Evolutionary conservation across 805 yeast species (phyloP).

Genomic region (Yueomyces sp.): DNA sequence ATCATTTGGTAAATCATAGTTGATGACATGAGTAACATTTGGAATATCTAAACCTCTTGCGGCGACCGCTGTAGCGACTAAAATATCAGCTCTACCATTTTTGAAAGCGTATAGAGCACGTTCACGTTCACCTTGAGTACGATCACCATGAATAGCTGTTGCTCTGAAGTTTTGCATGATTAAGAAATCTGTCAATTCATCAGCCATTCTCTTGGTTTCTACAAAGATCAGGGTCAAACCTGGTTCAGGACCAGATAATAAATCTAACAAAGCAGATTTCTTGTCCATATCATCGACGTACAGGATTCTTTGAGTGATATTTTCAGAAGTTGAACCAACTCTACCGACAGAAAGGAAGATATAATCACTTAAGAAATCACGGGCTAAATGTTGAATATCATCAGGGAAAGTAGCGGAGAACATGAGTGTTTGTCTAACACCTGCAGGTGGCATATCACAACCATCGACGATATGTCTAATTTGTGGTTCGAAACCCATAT

Average conservation of each 20-base stretch:
- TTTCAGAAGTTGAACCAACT: constrained; percentile 98
- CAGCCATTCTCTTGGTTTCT: constrained; percentile 98
- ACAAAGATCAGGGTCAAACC: constrained; percentile 92
- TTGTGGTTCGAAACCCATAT: constrained; percentile 99
- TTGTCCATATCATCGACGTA: constrained; percentile 91
- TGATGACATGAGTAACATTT: constrained; percentile 93
- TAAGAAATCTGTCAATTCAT: constrained; percentile 82
- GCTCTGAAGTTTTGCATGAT: constrained; percentile 87
- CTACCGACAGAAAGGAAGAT: constrained; percentile 95
- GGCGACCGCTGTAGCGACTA: constrained; percentile 99
- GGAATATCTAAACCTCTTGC: constrained; percentile 99
- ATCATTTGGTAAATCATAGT: constrained; percentile 93
- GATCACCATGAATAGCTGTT: constrained; percentile 98
- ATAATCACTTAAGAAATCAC: constrained; percentile 92
- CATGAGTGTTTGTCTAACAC: constrained; percentile 91
- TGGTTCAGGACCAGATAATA: constrained; percentile 62
- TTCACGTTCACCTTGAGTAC: constrained; percentile 96
- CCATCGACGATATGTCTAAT: constrained; percentile 96
- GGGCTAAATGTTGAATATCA: constrained; percentile 93
- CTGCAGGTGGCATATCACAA: constrained; percentile 92
- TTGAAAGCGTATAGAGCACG: constrained; percentile 91
- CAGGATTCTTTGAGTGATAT: constrained; percentile 86
- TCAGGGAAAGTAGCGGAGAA: constrained; percentile 98
- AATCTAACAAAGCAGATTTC: constrained; percentile 79
- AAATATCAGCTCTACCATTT: constrained; percentile 79